A percentile compares a stretch with the other conserved stretches of the same genome.
phyloP scores from a whole-genome alignment of 2,329 filamentous ascomycete species.

The Venturia carpophila region DNA sequence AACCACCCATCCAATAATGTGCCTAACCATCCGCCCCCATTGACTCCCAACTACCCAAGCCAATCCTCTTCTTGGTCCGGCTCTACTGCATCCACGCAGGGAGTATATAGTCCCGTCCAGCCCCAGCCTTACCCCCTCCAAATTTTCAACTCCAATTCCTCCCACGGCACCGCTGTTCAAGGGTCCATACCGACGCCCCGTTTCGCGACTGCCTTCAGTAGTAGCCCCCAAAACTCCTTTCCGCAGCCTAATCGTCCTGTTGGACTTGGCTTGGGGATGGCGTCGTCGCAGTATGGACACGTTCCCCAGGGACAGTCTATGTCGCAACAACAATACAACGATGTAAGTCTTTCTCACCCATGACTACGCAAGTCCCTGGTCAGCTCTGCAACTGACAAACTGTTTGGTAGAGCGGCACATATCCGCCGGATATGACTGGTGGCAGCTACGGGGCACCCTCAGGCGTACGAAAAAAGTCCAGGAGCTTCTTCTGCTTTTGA shows the following conservation, averaged over 20 bases:
- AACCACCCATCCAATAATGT: not conserved
- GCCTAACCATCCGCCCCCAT: not conserved
- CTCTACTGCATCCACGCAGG: not conserved
- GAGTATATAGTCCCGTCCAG: conserved; percentile 6
- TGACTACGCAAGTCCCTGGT: too few relatives aligned
- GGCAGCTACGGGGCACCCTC: not conserved
- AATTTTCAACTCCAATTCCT: not conserved
- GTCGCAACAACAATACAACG: not conserved
- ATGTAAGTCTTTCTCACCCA: not conserved
- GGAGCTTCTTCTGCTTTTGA: not conserved
- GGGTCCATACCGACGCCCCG: not conserved
- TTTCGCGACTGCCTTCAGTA: not conserved
- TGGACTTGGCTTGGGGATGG: not conserved
- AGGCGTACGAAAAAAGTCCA: conserved; percentile 5
- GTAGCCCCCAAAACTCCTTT: not conserved
- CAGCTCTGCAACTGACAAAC: not conserved
- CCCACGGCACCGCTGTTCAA: not conserved
- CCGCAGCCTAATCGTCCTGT: not conserved
- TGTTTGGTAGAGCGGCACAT: not conserved
- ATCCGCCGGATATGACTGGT: not conserved
- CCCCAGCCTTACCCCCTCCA: conserved; percentile 2
- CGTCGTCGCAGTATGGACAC: not conserved
- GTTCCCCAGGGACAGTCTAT: not conserved
- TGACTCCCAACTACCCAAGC: not conserved
- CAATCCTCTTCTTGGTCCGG: not conserved